Evolutionary conservation across 202 grass and related monocot genomes (phyloP), one percentile per base, ranked within the genome.

Genomic region (Saccharum hybrid): DNA sequence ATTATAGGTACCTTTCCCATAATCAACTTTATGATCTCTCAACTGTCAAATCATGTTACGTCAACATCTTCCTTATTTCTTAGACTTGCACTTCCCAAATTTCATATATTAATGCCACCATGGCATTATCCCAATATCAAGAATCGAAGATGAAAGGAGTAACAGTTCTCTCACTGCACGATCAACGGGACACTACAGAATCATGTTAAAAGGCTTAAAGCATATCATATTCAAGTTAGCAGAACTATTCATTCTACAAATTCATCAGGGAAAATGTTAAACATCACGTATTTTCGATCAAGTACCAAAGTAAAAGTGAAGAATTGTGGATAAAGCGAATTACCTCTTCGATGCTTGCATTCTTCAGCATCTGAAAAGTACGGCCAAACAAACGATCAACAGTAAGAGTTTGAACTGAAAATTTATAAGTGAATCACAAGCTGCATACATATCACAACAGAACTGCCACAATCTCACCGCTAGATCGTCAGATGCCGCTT

Each of bases 291-390:
- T 67, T 73, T 74, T 39, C 2, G 30, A 36, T 49, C 10, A 60
- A 77, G 45, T 77, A 78, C 60, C 38, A 6, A 46, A 75, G 45
- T 15, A 30, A 83, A 66, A 43, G 10, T 21, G 18, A 82, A 64
- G 22, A 38, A 18, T 36, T 70, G 56, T 31, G 33, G 26, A 71
- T 80, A 63, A 61, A 83, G 26, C 34, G 23, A 10, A 31, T 87
- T 96, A 96, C 96, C 91, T 93, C 96, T 81, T 98, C 90, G 63
- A 89, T 73, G 69, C 83, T 90, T 22, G 93, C 85, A 88, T 90
- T 96, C 86, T 96, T 96, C 80, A 92, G 83, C 93, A 89, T 91
- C 96, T 93, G 80, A 81, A 82, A 52, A 62, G 34, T 64, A 54
- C 9, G 12, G 30, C 5, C 69, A 56, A 68, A 71, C 62, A 80